phyloP scores from a whole-genome alignment of 1,284 basidiomycete genomes.

The Apiotrichum montevideense region DNA sequence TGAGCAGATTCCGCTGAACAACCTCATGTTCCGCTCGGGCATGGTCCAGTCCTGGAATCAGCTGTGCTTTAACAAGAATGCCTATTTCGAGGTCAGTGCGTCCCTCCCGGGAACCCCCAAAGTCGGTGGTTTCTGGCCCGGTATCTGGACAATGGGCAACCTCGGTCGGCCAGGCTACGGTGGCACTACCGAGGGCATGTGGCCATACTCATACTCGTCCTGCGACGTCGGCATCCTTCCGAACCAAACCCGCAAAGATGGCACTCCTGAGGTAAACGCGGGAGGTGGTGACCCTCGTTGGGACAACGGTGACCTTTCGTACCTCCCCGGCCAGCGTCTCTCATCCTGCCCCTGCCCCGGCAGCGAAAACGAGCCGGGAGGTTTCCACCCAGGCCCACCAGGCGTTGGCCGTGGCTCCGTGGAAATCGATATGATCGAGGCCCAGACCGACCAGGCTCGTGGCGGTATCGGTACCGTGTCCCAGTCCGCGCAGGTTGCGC shows the following conservation, averaged over 20 bases:
- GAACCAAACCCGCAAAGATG: slow-evolving; percentile 41
- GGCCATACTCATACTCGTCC: slow-evolving; percentile 49
- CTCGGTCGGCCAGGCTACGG: slow-evolving; percentile 49
- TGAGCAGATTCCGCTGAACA: slow-evolving; percentile 60
- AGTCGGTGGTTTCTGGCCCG: slow-evolving; percentile 51
- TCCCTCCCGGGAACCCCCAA: slow-evolving; percentile 36
- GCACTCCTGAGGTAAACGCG: slow-evolving; percentile 41
- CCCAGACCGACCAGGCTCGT: slow-evolving; percentile 44
- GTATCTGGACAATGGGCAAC: slow-evolving; percentile 50
- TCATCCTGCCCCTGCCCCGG: slow-evolving; percentile 52
- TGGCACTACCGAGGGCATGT: slow-evolving; percentile 71
- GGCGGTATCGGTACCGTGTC: slow-evolving; percentile 20
- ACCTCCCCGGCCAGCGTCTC: slow-evolving; percentile 53
- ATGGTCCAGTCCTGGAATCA: slow-evolving; percentile 53
- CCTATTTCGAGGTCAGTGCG: slow-evolving; percentile 41
- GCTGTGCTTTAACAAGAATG: slow-evolving; percentile 45
- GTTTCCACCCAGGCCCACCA: slow-evolving; percentile 59
- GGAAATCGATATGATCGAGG: slow-evolving; percentile 64
- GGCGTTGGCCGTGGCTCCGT: slow-evolving; percentile 56
- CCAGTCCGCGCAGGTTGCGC: slow-evolving; percentile 34
- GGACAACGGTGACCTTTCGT: slow-evolving; percentile 30
- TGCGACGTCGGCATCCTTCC: slow-evolving; percentile 35
- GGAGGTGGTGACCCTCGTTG: slow-evolving; percentile 33
- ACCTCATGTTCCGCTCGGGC: slow-evolving; percentile 62
- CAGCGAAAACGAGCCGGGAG: neutral